Base-by-base conservation (phyloP, 106 monocot genomes). In the Agapanthus africanus region DNA sequence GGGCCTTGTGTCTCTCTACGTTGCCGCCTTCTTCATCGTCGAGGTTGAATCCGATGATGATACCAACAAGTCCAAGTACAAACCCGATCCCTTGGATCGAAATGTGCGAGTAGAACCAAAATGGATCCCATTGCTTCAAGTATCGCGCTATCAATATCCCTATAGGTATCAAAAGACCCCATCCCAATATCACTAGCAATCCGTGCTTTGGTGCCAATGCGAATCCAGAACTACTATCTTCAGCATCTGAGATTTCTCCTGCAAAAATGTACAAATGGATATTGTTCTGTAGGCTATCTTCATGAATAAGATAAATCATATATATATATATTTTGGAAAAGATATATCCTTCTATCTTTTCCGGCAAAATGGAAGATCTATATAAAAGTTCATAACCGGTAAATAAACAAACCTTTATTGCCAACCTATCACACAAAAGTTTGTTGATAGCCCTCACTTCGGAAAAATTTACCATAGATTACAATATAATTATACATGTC, bases 61-160 rank as follows among this genome's bases (percentile, higher is more conserved):
- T 33, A 0, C 76, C 80, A 19, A 67, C 73, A 7, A 80, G 0
- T 14, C 90, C 85, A 15, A 83, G 71, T 34, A 63, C 44, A 66
- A 85, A 90, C 3, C 89, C 85, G 40, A 80, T 11, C 30, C 59
- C 72, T 57, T 90, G 90, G 54, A 90, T 59, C 37, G 72, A 76
- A 66, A 80, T 70, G 47, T 90, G 90, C n/a, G 79, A 37, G 74
- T 90, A 83, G 78, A 85, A 90, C 90, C 90, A 90, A 10, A 61
- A 56, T 0, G 85, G 85, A 33, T 90, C 83, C 72, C 67, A 75
- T 3, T 49, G 18, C 72, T 83, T 90, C 54, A 77, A 80, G 44
- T 83, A 78, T 10, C 85, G 71, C 11, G 90, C 85, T 23, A 76
- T 37, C 59, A 78, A 32, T 6, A 83, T 41, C 1, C 90, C 85